These are phyloP conservation scores for Aureobasidium sp. DNA, from an alignment of 2,329 filamentous ascomycete species.

Conservation along the genomic window DNA sequence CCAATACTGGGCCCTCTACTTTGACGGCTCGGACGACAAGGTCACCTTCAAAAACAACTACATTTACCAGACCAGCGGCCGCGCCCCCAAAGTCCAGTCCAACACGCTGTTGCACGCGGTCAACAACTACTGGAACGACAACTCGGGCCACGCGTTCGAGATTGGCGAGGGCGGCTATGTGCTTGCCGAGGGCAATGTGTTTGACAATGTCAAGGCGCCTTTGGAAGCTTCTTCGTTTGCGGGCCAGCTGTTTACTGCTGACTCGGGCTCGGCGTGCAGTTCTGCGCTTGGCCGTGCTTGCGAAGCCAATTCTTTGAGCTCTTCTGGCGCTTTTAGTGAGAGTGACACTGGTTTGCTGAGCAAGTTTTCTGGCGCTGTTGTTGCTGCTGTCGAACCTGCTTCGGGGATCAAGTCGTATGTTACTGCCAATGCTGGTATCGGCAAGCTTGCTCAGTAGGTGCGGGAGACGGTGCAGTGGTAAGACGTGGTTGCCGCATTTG, in stretches of 20 bases:
- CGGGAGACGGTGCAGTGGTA: background rate
- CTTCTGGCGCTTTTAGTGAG: conserved; percentile 19
- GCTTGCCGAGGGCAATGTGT: conserved; percentile 41
- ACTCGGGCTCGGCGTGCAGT: conserved; percentile 36
- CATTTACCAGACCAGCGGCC: conserved; percentile 51
- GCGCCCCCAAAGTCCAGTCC: conserved; percentile 47
- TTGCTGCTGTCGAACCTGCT: conserved; percentile 39
- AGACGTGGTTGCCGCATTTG: background rate
- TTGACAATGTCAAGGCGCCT: conserved; percentile 34
- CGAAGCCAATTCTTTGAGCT: conserved; percentile 37
- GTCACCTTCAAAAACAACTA: conserved; percentile 56
- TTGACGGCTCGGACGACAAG: conserved; percentile 48
- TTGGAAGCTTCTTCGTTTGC: conserved; percentile 30
- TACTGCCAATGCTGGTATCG: conserved; percentile 40
- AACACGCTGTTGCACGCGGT: conserved; percentile 52
- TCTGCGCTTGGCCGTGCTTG: conserved; percentile 44
- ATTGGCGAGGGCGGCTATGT: conserved; percentile 32
- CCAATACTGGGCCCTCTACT: conserved; percentile 55
- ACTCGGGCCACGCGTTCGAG: conserved; percentile 50
- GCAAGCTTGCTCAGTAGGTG: conserved; percentile 23
- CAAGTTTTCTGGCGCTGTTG: conserved; percentile 47
- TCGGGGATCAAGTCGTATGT: conserved; percentile 20
- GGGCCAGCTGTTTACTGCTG: conserved; percentile 36
- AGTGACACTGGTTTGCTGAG: conserved; percentile 42
- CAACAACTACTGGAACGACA: conserved; percentile 53